phyloP scores from a whole-genome alignment of 139 green algal species.

The Diplosphaera chodatii region DNA sequence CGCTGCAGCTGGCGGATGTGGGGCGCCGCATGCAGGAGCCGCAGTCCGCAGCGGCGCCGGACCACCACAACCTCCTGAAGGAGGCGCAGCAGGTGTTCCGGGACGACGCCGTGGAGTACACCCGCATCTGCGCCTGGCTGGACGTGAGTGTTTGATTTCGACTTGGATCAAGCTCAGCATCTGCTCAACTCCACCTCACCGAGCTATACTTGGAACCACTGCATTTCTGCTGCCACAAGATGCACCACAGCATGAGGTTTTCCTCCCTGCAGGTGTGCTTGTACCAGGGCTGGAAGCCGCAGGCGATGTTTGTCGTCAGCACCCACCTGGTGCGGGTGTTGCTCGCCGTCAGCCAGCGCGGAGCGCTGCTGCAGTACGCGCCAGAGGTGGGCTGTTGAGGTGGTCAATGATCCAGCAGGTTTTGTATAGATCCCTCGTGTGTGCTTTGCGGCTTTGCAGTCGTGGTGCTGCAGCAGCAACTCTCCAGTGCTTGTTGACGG shows the following conservation, averaged over 20 bases:
- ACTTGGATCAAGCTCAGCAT: no score
- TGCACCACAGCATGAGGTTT: no score
- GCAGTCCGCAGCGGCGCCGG: not conserved
- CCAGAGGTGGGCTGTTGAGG: conserved; percentile 32
- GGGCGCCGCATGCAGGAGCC: not conserved
- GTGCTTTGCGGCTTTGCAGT: no score
- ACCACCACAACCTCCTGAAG: conserved; percentile 17
- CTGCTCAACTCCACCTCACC: no score
- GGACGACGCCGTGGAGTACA: conserved; percentile 31
- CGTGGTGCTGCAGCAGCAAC: no score
- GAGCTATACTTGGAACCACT: no score
- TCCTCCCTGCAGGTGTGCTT: conserved; percentile 24
- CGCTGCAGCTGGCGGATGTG: conserved; percentile 28
- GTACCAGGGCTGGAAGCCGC: conserved; percentile 30
- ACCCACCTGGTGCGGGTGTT: conserved; percentile 27
- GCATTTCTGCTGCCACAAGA: no score
- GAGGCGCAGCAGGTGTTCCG: conserved; percentile 36
- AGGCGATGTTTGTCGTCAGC: conserved; percentile 16
- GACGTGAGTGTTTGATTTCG: conserved; percentile 24
- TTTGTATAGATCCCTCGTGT: no score
- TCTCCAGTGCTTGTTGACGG: no score
- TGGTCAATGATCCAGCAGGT: no score
- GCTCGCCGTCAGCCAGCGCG: conserved; percentile 8
- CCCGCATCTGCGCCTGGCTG: conserved; percentile 43
- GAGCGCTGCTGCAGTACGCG: conserved; percentile 44